Conservation (phyloP, 2,329 filamentous ascomycete genomes). For the Chrysosporium keratinophilum region DNA sequence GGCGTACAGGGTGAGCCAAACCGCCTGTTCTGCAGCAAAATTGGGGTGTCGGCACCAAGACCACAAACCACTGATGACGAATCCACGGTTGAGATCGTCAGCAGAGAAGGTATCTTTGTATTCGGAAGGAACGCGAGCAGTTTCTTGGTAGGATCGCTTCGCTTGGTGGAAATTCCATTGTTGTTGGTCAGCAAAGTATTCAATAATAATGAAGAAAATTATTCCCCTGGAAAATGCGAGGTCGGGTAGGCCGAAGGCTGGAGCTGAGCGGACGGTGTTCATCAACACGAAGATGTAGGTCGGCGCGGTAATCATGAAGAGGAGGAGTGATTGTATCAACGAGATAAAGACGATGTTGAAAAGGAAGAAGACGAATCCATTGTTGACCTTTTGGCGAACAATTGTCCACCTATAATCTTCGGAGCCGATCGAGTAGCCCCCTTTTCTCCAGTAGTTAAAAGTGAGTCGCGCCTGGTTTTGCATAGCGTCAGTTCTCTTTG, state of each 20-base stretch:
- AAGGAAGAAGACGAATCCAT: conserved; percentile 70
- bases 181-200: conserved; percentile 80
- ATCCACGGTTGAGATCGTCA: conserved; percentile 79
- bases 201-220: conserved; percentile 49
- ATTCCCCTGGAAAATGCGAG: conserved; percentile 46
- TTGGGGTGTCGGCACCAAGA: conserved; percentile 86
- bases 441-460: conserved; percentile 94
- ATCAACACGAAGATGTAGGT: conserved; percentile 67
- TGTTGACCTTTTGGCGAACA: conserved; percentile 54
- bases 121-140: conserved; percentile 55
- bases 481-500: neutral
- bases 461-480: conserved; percentile 60
- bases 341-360: conserved; percentile 89
- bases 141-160: conserved; percentile 63
- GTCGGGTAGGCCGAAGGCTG: conserved; percentile 50
- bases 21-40: conserved; percentile 79
- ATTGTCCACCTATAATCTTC: conserved; percentile 93
- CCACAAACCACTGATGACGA: conserved; percentile 75
- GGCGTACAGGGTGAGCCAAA: conserved; percentile 81
- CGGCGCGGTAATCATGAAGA: conserved; percentile 68
- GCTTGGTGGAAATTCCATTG: conserved; percentile 84
- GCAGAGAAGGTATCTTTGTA: conserved; percentile 47
- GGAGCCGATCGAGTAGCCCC: conserved; percentile 76
- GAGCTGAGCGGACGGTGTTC: conserved; percentile 49
- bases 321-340: conserved; percentile 67